Percentiles rank a stretch among this genome's conserved stretches.
These are phyloP conservation scores for Auriscalpium orientale DNA, from an alignment of 768 basidiomycete species.

Conservation along the genomic window DNA sequence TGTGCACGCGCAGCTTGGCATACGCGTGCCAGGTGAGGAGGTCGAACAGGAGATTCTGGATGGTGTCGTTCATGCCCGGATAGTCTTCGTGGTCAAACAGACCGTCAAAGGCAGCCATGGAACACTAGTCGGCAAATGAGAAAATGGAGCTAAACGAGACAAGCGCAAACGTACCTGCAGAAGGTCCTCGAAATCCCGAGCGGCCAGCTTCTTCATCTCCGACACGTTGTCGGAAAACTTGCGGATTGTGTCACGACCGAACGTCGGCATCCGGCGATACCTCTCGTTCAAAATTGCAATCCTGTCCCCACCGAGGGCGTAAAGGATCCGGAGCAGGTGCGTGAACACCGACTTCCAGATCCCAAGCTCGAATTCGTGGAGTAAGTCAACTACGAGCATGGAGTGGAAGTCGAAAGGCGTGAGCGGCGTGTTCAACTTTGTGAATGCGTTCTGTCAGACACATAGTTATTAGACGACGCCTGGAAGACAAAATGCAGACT, in stretches of 20 bases:
- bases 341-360: conserved; percentile 29
- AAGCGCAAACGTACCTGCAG: conserved; percentile 12
- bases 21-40: not conserved
- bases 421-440: conserved; percentile 14
- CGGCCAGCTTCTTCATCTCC: conserved; percentile 20
- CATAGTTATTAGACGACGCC: not conserved
- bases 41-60: not conserved
- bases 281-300: conserved; percentile 20
- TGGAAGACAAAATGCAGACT: not conserved
- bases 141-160: not conserved
- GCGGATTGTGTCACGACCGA: conserved; percentile 19
- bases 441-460: conserved; percentile 28
- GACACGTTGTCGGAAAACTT: conserved; percentile 16
- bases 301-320: conserved; percentile 6
- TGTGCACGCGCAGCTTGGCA: not conserved
- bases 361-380: conserved; percentile 37
- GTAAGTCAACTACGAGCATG: conserved; percentile 28
- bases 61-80: not conserved
- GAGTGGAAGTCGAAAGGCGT: conserved; percentile 20
- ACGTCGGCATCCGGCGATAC: conserved; percentile 21
- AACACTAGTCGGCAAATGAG: not conserved
- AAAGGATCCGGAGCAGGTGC: conserved; percentile 29
- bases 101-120: not conserved
- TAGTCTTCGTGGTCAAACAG: not conserved
- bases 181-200: conserved; percentile 21